These are phyloP conservation scores for Tarenaya hassleriana DNA, from an alignment of 345 rosid genomes.

Conservation along the genomic window DNA sequence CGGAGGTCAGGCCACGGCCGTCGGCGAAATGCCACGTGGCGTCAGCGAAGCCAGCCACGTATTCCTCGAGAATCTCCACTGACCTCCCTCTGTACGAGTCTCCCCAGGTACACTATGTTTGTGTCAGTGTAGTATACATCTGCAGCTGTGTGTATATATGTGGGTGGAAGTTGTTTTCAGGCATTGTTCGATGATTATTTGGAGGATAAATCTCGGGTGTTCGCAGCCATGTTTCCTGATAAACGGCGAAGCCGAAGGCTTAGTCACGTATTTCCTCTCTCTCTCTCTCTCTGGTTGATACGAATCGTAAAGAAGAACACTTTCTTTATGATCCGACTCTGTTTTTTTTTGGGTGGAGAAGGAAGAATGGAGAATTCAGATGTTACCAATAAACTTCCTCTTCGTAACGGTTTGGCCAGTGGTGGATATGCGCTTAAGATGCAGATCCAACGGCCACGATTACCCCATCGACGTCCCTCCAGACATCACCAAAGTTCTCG, in stretches of 20 bases:
- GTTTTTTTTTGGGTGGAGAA: constrained; percentile 12
- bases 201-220: constrained; percentile 72
- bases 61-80: constrained; percentile 61
- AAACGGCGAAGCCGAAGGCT: constrained; percentile 53
- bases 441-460: constrained; percentile 56
- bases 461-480: constrained; percentile 61
- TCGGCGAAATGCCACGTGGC: constrained; percentile 31
- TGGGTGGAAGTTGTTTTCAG: constrained; percentile 29
- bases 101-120: constrained; percentile 53
- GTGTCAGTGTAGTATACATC: constrained; percentile 1
- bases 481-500: constrained; percentile 56
- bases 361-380: constrained; percentile 88
- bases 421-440: constrained; percentile 74
- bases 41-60: constrained; percentile 43
- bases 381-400: constrained; percentile 73
- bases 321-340: not conserved
- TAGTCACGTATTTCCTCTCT: constrained; percentile 45
- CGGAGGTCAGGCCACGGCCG: constrained; percentile 17
- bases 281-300: not conserved
- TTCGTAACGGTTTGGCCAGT: constrained; percentile 71
- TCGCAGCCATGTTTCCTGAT: constrained; percentile 79
- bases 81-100: constrained; percentile 73
- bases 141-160: not conserved
- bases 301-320: not conserved
- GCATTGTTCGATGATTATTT: constrained; percentile 79